A percentile compares a stretch with the other conserved stretches of the same genome.
These are phyloP conservation scores for Leccinum longicurvipes DNA, from an alignment of 768 basidiomycete species.

Conservation along the genomic window DNA sequence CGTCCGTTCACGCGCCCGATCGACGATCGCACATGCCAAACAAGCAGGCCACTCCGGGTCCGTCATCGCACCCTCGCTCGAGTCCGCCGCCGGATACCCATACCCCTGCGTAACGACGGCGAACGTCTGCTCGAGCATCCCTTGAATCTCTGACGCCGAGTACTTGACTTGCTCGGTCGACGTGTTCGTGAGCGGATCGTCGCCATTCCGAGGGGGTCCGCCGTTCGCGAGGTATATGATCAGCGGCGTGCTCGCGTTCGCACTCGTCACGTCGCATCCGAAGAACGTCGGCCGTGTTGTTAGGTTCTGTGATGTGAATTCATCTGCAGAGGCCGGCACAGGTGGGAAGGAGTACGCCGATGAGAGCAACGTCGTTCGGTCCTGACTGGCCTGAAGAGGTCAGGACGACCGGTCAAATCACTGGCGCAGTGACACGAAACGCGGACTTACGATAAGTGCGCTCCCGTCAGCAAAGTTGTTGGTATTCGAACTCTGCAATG, in stretches of 20 bases:
- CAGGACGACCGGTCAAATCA: not conserved
- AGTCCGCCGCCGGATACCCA: too few relatives aligned
- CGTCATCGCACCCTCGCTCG: constrained; percentile 20
- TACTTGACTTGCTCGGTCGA: constrained; percentile 40
- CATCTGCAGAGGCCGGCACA: constrained; percentile 26
- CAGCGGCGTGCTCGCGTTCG: constrained; percentile 38
- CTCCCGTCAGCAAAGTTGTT: constrained; percentile 22
- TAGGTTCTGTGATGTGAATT: constrained; percentile 36
- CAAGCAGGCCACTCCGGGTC: constrained; percentile 47
- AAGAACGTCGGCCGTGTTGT: constrained; percentile 43
- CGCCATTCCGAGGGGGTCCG: constrained; percentile 38
- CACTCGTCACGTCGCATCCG: constrained; percentile 35
- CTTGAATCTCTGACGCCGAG: constrained; percentile 33
- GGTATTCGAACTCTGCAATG: too few relatives aligned
- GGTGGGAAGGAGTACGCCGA: constrained; percentile 33
- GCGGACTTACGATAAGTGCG: constrained; percentile 26
- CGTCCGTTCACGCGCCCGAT: constrained; percentile 37
- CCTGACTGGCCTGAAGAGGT: constrained; percentile 30
- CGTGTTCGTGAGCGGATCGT: constrained; percentile 40
- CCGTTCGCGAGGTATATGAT: constrained; percentile 61
- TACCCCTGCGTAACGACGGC: constrained; percentile 42
- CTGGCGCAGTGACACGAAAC: not conserved
- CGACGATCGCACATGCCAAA: constrained; percentile 51
- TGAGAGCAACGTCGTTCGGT: constrained; percentile 38
- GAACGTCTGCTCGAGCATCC: constrained; percentile 46